Conservation (phyloP, 108 stramenopile genomes). For the Stephanodiscus triporus region DNA sequence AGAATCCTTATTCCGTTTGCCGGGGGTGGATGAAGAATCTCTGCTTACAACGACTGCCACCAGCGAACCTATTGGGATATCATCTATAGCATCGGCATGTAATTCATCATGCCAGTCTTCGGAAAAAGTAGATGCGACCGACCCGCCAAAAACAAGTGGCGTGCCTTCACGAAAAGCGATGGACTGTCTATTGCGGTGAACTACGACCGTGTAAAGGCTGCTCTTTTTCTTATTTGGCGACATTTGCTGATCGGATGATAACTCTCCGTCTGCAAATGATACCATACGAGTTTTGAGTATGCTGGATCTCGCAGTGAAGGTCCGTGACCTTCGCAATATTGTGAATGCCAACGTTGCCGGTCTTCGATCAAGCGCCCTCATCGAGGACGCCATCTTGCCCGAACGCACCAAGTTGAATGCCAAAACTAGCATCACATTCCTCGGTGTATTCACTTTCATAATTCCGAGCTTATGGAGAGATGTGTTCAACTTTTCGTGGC, state of each 20-base stretch:
- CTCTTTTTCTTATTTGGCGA: neutral
- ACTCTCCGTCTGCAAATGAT: neutral
- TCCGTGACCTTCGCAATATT: neutral
- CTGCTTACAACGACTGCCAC: constrained; percentile 66
- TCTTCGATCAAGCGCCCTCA: neutral
- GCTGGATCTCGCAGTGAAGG: neutral
- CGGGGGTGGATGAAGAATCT: constrained; percentile 17
- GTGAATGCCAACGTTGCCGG: neutral
- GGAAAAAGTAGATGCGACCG: constrained; percentile 55
- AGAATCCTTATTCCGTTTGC: constrained; percentile 21
- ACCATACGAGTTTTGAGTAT: neutral
- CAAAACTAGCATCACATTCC: neutral
- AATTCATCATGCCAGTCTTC: constrained; percentile 7
- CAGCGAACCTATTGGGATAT: constrained; percentile 55
- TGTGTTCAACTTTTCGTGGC: too few species aligned
- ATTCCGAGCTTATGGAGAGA: too few species aligned
- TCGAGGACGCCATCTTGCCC: neutral
- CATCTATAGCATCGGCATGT: neutral
- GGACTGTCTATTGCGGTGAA: constrained; percentile 77
- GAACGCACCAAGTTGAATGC: neutral
- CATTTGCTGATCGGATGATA: constrained; percentile 2
- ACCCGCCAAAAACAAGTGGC: constrained; percentile 71
- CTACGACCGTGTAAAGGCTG: constrained; percentile 53
- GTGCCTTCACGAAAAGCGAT: constrained; percentile 75
- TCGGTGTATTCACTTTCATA: constrained; percentile 1